A percentile compares a stretch with the other conserved stretches of the same genome.
Conservation (phyloP, 208 protist species). For the Trichomonas vaginalis region DNA sequence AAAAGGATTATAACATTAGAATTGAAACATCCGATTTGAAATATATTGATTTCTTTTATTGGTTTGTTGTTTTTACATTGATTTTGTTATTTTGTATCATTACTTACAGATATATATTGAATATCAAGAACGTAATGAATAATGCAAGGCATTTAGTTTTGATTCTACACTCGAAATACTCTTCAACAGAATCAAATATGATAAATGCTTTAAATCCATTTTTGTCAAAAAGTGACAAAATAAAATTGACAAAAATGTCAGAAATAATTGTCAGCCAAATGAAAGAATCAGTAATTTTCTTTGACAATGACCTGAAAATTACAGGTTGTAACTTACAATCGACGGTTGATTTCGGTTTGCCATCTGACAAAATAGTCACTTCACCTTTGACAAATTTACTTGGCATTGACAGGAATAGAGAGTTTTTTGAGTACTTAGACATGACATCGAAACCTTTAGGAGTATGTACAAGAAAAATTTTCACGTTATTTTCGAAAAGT, state of each 20-base stretch:
- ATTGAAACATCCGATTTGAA: background rate
- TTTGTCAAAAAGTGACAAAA: background rate
- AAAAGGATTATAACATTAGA: background rate
- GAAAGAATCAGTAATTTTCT: background rate
- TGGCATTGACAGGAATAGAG: background rate
- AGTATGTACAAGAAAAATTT: background rate
- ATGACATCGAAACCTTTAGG: background rate
- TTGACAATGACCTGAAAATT: background rate
- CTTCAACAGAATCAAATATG: background rate
- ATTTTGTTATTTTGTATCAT: background rate
- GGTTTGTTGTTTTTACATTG: background rate
- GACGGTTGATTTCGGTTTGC: background rate
- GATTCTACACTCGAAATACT: background rate
- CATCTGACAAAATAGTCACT: too few species aligned
- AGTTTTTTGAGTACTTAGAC: background rate
- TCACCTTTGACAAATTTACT: background rate
- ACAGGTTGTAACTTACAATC: background rate
- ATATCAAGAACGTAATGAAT: background rate
- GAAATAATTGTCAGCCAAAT: background rate
- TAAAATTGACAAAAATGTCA: background rate
- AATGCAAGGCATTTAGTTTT: background rate
- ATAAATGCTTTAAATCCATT: background rate
- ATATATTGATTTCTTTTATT: background rate
- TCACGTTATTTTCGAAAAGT: background rate
- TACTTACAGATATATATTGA: background rate